Percentiles rank a stretch among this genome's conserved stretches.
Conservation (phyloP, 768 basidiomycete genomes). For the Rhodocollybia butyracea region DNA sequence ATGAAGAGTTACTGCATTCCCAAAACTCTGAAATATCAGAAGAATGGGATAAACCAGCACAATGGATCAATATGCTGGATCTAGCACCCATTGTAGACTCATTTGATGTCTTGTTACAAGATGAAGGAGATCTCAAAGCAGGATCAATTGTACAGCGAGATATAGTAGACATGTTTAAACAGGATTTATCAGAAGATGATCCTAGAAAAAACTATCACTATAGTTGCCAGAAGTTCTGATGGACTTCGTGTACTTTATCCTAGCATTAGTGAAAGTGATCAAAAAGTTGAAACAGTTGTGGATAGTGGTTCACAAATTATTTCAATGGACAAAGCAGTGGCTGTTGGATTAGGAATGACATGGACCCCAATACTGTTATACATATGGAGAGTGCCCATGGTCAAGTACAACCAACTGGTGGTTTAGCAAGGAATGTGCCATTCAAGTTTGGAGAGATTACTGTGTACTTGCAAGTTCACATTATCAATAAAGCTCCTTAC, state of each 20-base stretch:
- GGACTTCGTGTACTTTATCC: slow-evolving; percentile 15
- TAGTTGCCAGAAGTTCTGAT: slow-evolving; percentile 19
- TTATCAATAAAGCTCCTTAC: slow-evolving; percentile 20
- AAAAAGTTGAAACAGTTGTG: slow-evolving; percentile 19
- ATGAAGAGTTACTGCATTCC: too few species aligned
- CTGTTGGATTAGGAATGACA: slow-evolving; percentile 9
- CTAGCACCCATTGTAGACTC: too few species aligned
- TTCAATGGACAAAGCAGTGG: slow-evolving; percentile 18
- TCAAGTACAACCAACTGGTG: slow-evolving; percentile 13
- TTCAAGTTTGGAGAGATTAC: slow-evolving; percentile 19
- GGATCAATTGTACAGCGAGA: too few species aligned
- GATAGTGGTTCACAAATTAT: slow-evolving; percentile 23
- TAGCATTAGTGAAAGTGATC: slow-evolving; percentile 13
- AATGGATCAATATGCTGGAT: too few species aligned
- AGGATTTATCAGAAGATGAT: too few species aligned
- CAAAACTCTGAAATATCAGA: too few species aligned
- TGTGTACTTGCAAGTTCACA: slow-evolving; percentile 24
- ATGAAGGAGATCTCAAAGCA: too few species aligned
- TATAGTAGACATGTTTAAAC: too few species aligned
- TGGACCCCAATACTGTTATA: slow-evolving; percentile 17
- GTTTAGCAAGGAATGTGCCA: slow-evolving; percentile 21
- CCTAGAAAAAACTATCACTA: too few species aligned
- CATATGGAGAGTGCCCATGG: slow-evolving; percentile 23
- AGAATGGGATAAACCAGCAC: too few species aligned
- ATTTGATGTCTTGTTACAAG: too few species aligned